A percentile compares a stretch with the other conserved stretches of the same genome.
Conservation (phyloP, 352 stramenopile species). For the Globisporangium lucens region DNA sequence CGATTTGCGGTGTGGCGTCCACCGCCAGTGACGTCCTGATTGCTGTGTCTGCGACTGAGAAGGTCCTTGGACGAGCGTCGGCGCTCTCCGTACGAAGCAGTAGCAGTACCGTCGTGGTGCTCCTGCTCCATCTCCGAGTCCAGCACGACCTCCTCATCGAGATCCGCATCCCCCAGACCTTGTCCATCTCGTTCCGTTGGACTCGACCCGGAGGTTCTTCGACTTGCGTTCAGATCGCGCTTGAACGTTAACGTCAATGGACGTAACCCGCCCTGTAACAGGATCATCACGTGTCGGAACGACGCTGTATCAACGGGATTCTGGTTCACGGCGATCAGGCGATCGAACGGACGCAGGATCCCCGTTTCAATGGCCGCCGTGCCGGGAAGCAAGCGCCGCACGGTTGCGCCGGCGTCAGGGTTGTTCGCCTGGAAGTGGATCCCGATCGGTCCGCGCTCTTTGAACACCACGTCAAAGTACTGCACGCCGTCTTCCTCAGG, state of each 20-base stretch:
- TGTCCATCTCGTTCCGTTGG: background rate
- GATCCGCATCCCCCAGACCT: slow-evolving; percentile 17
- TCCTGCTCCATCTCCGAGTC: slow-evolving; percentile 23
- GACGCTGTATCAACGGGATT: slow-evolving; percentile 57
- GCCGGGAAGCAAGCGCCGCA: slow-evolving; percentile 52
- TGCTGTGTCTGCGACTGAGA: background rate
- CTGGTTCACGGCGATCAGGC: slow-evolving; percentile 78
- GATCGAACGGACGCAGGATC: slow-evolving; percentile 57
- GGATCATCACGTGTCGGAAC: slow-evolving; percentile 80
- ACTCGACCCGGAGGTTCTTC: background rate
- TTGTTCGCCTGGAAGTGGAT: slow-evolving; percentile 83
- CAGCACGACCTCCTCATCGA: slow-evolving; percentile 61
- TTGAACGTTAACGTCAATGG: slow-evolving; percentile 79
- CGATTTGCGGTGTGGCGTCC: background rate
- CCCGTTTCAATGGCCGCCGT: slow-evolving; percentile 50
- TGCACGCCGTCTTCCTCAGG: slow-evolving; percentile 11
- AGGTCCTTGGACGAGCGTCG: slow-evolving; percentile 13
- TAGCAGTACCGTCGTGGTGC: background rate
- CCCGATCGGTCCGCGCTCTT: slow-evolving; percentile 66
- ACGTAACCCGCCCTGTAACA: slow-evolving; percentile 74
- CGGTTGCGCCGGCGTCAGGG: slow-evolving; percentile 58
- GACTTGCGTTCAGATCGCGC: slow-evolving; percentile 24
- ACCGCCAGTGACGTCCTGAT: background rate
- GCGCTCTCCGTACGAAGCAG: slow-evolving; percentile 5
- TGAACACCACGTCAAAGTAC: slow-evolving; percentile 71